Evolutionary conservation across 306 rosid species (phyloP).

Genomic region (Prunus kanzakura): DNA sequence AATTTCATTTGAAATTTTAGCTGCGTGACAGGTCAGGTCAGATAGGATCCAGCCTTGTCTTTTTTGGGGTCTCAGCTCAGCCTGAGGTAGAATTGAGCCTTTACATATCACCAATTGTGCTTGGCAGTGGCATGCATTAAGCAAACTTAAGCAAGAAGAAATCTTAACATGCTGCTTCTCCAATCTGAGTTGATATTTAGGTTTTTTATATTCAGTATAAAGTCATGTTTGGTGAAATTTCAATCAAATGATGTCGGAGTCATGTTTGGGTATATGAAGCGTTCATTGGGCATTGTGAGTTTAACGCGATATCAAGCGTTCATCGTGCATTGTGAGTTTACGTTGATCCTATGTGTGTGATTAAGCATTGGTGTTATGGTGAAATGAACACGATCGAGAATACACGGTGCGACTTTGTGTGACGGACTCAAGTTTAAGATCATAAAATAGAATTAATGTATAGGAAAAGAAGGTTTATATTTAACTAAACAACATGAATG

Average conservation of each 20-base stretch:
- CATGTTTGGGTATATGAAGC: too few species aligned
- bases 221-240: neutral
- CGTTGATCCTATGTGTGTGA: neutral
- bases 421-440: too few species aligned
- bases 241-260: neutral
- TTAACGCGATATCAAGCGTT: neutral
- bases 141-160: conserved; percentile 16
- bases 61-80: neutral
- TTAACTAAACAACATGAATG: too few species aligned
- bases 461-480: too few species aligned
- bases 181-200: neutral
- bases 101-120: neutral
- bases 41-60: neutral
- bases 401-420: neutral
- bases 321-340: neutral
- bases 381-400: neutral
- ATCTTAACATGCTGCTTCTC: conserved; percentile 2
- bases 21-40: neutral
- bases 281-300: neutral
- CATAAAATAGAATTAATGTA: too few species aligned
- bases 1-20: neutral
- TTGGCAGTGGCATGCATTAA: neutral
- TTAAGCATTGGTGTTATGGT: neutral
- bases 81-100: neutral
- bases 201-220: neutral